Evolutionary conservation across 2,329 filamentous ascomycete genomes (phyloP), one percentile per base, ranked within the genome.

Genomic region (Chrysosporium queenslandicum): DNA sequence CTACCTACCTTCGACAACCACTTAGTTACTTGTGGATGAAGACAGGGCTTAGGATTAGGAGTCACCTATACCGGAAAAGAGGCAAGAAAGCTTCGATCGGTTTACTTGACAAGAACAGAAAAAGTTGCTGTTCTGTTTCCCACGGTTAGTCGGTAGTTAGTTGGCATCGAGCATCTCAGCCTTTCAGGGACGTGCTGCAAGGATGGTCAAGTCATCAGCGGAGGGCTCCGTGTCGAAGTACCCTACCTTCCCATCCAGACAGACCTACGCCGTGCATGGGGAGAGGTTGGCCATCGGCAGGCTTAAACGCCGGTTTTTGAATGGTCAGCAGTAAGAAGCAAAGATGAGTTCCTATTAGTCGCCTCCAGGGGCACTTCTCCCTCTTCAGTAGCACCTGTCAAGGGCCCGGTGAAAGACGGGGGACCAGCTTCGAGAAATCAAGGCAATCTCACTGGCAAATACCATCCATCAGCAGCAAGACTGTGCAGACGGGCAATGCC

Each of bases 231-330:
- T 16, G 7, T 14, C 14, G 8, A 12, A 23, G 12, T 8, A 16
- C 3, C 2, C 9, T 29, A 29, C 27, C 27, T 29, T 9, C 27
- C 27, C 27, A 29, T 27, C n/a, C 21, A n/a, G 41, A 43, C 23
- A 29, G 25, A 29, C 34, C 34, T 36, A 16, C 3, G 7, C 41
- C 12, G 8, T 42, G 12, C 43, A 46, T 46, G 29, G 43, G 37
- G n/a, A 21, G 21, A 46, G 29, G 43, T 30, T 34, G 43, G n/a
- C 27, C 37, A 25, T 39, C 32, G 32, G 32, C 32, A 29, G 32
- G 45, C 45, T 36, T 37, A 37, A 47, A 47, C 45, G 32, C 45
- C 30, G 18, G 4, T 36, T 7, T 37, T 37, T 37, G 45, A 37
- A 37, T 37, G 45, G 45, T 18, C 45, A 37, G 45, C 27, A 8